These are phyloP conservation scores for Spathaspora gorwiae DNA, from an alignment of 805 yeast species.

Conservation along the genomic window DNA sequence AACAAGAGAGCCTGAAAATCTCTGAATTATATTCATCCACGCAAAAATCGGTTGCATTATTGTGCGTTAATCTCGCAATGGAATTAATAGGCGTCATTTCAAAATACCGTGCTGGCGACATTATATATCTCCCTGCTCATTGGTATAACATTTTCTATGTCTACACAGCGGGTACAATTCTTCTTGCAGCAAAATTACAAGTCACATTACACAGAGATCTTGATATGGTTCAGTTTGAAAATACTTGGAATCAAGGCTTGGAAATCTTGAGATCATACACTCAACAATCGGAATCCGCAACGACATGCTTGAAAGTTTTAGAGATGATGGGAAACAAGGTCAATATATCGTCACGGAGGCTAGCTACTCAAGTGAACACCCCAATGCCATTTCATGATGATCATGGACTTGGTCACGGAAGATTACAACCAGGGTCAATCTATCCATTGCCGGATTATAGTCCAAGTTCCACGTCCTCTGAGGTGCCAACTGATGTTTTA, in stretches of 20 bases:
- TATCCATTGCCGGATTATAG: conserved; percentile 1
- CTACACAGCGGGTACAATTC: conserved; percentile 16
- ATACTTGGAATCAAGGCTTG: conserved; percentile 6
- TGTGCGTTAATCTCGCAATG: conserved; percentile 8
- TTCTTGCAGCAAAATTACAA: conserved; percentile 17
- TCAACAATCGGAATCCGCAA: conserved; percentile 9
- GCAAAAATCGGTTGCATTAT: conserved; percentile 6
- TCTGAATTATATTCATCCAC: conserved; percentile 7
- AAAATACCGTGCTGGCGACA: conserved; percentile 8
- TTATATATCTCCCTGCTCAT: conserved; percentile 12
- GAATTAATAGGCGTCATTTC: conserved; percentile 7
- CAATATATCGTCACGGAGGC: conserved; percentile 2
- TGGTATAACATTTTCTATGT: conserved; percentile 19
- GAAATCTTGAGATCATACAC: conserved; percentile 8
- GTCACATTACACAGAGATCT: conserved; percentile 12
- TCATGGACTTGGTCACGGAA: neutral
- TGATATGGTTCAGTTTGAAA: conserved; percentile 2
- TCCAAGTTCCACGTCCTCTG: conserved; percentile 5
- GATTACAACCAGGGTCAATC: neutral
- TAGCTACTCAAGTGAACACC: conserved; percentile 3
- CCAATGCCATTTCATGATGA: conserved; percentile 1
- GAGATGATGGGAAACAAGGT: conserved; percentile 10
- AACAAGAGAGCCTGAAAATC: neutral
- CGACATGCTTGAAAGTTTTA: conserved; percentile 9
- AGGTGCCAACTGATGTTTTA: conserved; percentile 10